phyloP scores from a whole-genome alignment of 2,329 filamentous ascomycete species.

The Incumbomyces delicatus region DNA sequence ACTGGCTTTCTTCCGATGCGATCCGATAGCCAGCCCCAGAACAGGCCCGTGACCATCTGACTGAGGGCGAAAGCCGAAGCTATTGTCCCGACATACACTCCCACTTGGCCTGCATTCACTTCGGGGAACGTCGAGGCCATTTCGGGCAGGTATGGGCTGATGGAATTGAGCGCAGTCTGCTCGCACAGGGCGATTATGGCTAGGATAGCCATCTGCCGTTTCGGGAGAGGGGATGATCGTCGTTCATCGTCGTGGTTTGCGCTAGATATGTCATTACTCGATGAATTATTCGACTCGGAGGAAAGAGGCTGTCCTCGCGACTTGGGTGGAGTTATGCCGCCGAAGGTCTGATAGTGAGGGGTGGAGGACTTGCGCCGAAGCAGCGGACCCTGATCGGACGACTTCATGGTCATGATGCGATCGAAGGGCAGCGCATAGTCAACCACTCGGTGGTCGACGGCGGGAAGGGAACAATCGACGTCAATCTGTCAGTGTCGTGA shows the following conservation, averaged over 20 bases:
- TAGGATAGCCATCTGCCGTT: conserved; percentile 70
- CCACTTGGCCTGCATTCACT: conserved; percentile 60
- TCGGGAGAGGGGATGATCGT: conserved; percentile 60
- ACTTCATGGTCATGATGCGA: conserved; percentile 15
- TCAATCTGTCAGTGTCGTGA: neutral
- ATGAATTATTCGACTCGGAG: conserved; percentile 33
- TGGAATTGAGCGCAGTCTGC: conserved; percentile 94
- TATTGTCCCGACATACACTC: conserved; percentile 80
- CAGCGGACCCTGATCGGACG: conserved; percentile 22
- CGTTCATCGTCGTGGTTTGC: conserved; percentile 22
- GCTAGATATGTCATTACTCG: conserved; percentile 24
- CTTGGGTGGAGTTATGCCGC: conserved; percentile 35
- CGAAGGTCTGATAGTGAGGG: conserved; percentile 40
- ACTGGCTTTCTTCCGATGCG: conserved; percentile 71
- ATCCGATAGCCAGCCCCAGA: conserved; percentile 81
- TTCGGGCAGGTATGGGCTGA: conserved; percentile 84
- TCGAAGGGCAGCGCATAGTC: conserved; percentile 1
- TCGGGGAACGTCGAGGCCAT: conserved; percentile 84
- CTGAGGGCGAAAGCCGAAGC: conserved; percentile 87
- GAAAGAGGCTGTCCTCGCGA: conserved; percentile 34
- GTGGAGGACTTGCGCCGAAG: conserved; percentile 34
- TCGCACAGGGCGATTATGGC: conserved; percentile 85
- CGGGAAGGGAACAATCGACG: neutral
- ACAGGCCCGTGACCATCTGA: conserved; percentile 83
- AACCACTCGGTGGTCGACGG: too few species aligned